Evolutionary conservation across 2,329 filamentous ascomycete genomes (phyloP).

Genomic region (Dactylellina cionopaga): DNA sequence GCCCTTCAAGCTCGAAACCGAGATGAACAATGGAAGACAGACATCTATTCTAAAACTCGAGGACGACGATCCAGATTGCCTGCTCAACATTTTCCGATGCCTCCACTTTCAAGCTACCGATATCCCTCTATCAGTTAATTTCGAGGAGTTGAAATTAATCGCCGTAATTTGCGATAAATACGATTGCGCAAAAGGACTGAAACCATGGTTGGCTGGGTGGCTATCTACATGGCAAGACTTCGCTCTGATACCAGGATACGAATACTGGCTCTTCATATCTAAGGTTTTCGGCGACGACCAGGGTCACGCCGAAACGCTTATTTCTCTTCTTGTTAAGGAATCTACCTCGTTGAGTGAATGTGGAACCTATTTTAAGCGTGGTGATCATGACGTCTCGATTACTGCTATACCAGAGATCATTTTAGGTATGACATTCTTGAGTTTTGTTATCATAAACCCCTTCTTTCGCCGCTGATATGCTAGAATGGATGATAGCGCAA

Average conservation of each 20-base stretch:
- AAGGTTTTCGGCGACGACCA: not conserved
- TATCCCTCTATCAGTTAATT: not conserved
- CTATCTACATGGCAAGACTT: not conserved
- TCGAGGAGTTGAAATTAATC: not conserved
- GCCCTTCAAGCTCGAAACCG: not conserved
- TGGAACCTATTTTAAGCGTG: not conserved
- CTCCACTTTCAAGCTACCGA: not conserved
- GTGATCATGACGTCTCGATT: not conserved
- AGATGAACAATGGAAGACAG: not conserved
- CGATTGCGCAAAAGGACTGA: not conserved
- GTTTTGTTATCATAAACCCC: too few relatives aligned
- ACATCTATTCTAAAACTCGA: not conserved
- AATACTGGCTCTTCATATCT: constrained; percentile 4
- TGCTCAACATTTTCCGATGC: not conserved
- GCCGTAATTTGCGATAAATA: constrained; percentile 9
- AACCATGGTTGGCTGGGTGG: not conserved
- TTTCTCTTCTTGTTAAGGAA: not conserved
- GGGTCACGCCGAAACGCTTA: not conserved
- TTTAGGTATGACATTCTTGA: too few relatives aligned
- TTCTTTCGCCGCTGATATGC: too few relatives aligned
- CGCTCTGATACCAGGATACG: not conserved
- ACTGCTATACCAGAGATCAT: not conserved
- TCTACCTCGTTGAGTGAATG: not conserved
- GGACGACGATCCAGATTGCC: not conserved
- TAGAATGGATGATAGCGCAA: not conserved